A percentile compares a stretch with the other conserved stretches of the same genome.
These are phyloP conservation scores for Clarireedia paspali DNA, from an alignment of 2,329 filamentous ascomycete species.

Conservation along the genomic window DNA sequence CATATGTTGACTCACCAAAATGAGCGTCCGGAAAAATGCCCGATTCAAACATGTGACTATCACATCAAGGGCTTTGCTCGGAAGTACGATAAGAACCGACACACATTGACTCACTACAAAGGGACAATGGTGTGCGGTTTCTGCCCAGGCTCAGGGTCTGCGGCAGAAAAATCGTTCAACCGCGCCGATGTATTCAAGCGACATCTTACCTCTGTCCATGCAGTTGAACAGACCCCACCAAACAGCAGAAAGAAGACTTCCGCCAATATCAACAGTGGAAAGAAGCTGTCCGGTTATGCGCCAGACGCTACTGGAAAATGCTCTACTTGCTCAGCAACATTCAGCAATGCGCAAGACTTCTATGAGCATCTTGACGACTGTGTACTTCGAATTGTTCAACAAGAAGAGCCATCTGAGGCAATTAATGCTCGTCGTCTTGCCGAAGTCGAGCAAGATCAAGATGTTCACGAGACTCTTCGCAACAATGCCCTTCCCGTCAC, in stretches of 20 bases:
- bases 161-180: constrained; percentile 92
- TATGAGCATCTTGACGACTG: constrained; percentile 89
- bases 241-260: constrained; percentile 70
- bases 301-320: constrained; percentile 79
- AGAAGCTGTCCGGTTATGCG: constrained; percentile 61
- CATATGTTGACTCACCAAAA: constrained; percentile 96
- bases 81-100: constrained; percentile 97
- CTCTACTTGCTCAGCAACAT: constrained; percentile 81
- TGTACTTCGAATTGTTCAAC: constrained; percentile 63
- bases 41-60: constrained; percentile 88
- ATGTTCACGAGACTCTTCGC: constrained; percentile 54
- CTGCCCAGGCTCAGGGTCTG: constrained; percentile 79
- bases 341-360: constrained; percentile 86
- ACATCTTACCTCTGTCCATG: constrained; percentile 86
- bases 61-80: constrained; percentile 89
- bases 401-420: constrained; percentile 61
- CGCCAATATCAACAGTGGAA: constrained; percentile 26
- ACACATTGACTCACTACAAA: constrained; percentile 95
- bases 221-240: constrained; percentile 87
- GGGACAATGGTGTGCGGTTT: constrained; percentile 98
- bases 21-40: constrained; percentile 92
- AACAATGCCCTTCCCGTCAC: constrained; percentile 42
- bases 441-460: constrained; percentile 56
- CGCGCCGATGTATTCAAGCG: constrained; percentile 95
- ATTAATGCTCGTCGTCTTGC: constrained; percentile 61